Percentiles rank a stretch among this genome's conserved stretches.
These are phyloP conservation scores for Plenodomus tracheiphilus DNA, from an alignment of 2,329 filamentous ascomycete genomes.

Conservation along the genomic window DNA sequence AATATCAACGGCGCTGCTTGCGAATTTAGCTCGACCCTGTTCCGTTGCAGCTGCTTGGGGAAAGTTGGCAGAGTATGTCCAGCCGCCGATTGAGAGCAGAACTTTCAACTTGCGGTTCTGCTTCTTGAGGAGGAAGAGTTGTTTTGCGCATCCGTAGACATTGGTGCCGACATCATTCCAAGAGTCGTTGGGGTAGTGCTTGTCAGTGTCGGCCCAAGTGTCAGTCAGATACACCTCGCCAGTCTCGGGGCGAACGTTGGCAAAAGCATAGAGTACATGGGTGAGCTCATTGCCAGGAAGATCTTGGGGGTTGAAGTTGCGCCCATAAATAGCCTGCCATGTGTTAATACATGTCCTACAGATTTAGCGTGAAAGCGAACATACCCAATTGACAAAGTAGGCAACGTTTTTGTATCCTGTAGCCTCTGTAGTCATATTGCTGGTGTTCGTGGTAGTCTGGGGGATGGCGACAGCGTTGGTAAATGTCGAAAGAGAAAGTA, in stretches of 20 bases:
- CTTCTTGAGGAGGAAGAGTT: conserved; percentile 43
- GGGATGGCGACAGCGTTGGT: conserved; percentile 28
- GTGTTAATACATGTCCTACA: conserved; percentile 3
- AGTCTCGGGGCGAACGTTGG: conserved; percentile 42
- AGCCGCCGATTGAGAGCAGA: conserved; percentile 44
- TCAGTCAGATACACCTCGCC: conserved; percentile 45
- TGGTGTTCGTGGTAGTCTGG: conserved; percentile 6
- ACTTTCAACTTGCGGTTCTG: conserved; percentile 42
- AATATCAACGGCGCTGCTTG: conserved; percentile 37
- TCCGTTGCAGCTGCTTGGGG: conserved; percentile 36
- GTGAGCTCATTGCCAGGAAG: conserved; percentile 39
- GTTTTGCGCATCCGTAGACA: conserved; percentile 44
- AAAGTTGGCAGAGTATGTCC: conserved; percentile 46
- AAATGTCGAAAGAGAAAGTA: conserved; percentile 24
- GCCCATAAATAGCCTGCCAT: conserved; percentile 43
- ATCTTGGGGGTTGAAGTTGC: conserved; percentile 42
- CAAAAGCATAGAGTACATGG: conserved; percentile 46
- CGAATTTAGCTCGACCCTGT: conserved; percentile 36
- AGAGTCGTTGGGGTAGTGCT: conserved; percentile 43
- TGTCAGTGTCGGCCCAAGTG: conserved; percentile 43
- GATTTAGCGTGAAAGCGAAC: neutral
- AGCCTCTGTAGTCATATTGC: conserved; percentile 20
- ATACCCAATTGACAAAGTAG: conserved; percentile 46
- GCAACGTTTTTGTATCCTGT: conserved; percentile 43
- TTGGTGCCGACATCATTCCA: conserved; percentile 47